These are phyloP conservation scores for Lipomyces sp. DNA, from an alignment of 805 yeast genomes.

Conservation along the genomic window DNA sequence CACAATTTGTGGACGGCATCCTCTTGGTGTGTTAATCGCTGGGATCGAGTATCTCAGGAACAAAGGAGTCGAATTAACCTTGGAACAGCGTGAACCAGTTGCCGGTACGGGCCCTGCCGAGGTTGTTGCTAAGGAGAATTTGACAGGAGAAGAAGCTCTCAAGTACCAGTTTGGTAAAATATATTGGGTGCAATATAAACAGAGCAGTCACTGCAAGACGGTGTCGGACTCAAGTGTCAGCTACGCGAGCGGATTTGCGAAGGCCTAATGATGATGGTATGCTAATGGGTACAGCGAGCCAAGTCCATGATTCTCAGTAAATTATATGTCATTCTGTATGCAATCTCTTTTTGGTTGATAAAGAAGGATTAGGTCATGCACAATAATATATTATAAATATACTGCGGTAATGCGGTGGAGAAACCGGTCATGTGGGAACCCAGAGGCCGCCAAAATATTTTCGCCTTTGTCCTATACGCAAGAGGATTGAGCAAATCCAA, in stretches of 20 bases:
- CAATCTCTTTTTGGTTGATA: background rate
- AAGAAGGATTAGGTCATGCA: background rate
- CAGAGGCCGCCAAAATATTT: no score
- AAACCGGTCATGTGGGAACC: no score
- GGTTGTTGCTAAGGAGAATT: constrained; percentile 18
- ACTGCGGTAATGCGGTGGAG: no score
- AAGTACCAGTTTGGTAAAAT: constrained; percentile 34
- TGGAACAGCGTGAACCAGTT: constrained; percentile 28
- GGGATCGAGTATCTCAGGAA: constrained; percentile 51
- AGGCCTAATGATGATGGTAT: constrained; percentile 11
- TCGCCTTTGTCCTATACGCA: no score
- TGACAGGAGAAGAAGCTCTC: constrained; percentile 28
- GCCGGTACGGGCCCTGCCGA: constrained; percentile 27
- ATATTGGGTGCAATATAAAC: constrained; percentile 35
- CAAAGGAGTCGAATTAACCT: constrained; percentile 31
- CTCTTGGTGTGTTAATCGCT: constrained; percentile 67
- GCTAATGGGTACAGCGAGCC: no score
- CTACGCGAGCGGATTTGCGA: constrained; percentile 37
- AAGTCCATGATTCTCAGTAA: no score
- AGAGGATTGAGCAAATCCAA: no score
- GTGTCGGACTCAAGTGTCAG: constrained; percentile 34
- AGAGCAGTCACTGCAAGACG: constrained; percentile 28
- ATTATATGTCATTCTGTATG: no score
- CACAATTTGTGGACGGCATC: constrained; percentile 92
- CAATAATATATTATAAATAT: background rate